A percentile compares a stretch with the other conserved stretches of the same genome.
These are phyloP conservation scores for Cytidiella melzeri DNA, from an alignment of 768 basidiomycete genomes.

Conservation along the genomic window DNA sequence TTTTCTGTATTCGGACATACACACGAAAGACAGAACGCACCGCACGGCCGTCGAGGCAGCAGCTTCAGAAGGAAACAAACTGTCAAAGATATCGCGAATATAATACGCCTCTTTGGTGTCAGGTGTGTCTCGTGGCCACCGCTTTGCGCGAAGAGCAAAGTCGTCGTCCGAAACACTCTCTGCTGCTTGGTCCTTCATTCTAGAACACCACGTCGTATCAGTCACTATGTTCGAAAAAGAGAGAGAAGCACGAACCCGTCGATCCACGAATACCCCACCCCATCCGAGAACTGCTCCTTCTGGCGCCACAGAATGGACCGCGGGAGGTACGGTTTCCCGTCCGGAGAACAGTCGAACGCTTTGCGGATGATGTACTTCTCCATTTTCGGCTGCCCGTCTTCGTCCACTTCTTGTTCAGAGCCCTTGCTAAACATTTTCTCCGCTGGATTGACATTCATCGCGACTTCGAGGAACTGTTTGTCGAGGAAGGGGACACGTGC, in stretches of 20 bases:
- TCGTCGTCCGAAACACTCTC: slow-evolving; percentile 72
- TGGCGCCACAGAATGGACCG: slow-evolving; percentile 95
- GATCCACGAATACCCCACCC: slow-evolving; percentile 98
- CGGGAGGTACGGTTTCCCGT: slow-evolving; percentile 91
- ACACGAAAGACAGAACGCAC: slow-evolving; percentile 32
- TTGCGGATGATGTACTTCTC: slow-evolving; percentile 99
- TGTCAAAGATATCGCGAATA: slow-evolving; percentile 88
- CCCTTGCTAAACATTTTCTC: slow-evolving; percentile 90
- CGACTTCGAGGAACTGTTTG: slow-evolving; percentile 89
- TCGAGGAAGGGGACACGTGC: slow-evolving; percentile 99
- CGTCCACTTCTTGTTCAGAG: slow-evolving; percentile 62
- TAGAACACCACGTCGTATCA: slow-evolving; percentile 23
- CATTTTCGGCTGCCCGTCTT: slow-evolving; percentile 87
- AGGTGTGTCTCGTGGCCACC: slow-evolving; percentile 77
- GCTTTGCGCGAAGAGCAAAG: slow-evolving; percentile 62
- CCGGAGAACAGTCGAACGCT: slow-evolving; percentile 84
- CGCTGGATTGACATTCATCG: slow-evolving; percentile 85
- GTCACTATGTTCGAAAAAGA: background rate
- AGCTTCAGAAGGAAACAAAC: slow-evolving; percentile 76
- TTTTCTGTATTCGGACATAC: background rate
- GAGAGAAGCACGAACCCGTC: slow-evolving; percentile 58
- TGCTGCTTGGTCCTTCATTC: slow-evolving; percentile 87
- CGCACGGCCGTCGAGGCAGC: slow-evolving; percentile 91
- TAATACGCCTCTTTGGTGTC: slow-evolving; percentile 97
- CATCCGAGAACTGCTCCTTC: slow-evolving; percentile 99